Evolutionary conservation across 805 yeast species (phyloP).

Genomic region (Sporopachydermia lactativora): DNA sequence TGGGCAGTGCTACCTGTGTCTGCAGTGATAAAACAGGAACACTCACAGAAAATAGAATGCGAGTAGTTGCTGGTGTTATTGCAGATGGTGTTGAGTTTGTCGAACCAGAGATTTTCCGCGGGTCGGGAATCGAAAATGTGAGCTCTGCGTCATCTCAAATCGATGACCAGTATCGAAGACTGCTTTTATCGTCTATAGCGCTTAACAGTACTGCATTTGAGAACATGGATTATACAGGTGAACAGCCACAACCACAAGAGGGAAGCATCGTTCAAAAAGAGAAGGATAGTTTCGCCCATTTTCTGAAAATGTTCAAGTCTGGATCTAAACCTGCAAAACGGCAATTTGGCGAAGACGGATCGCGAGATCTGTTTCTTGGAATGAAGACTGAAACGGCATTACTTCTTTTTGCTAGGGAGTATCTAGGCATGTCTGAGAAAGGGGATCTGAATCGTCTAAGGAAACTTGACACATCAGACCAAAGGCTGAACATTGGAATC

Average conservation of each 20-base stretch:
- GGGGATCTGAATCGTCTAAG: slow-evolving; percentile 35
- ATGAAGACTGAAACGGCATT: slow-evolving; percentile 92
- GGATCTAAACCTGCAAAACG: no score
- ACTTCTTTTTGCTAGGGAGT: slow-evolving; percentile 47
- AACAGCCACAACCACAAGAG: no score
- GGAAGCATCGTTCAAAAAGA: no score
- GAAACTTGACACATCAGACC: slow-evolving; percentile 15
- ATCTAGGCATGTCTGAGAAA: slow-evolving; percentile 31
- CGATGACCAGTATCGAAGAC: no score
- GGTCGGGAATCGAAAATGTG: neutral
- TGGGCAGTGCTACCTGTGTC: slow-evolving; percentile 97
- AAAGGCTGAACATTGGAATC: slow-evolving; percentile 15
- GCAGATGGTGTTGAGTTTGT: slow-evolving; percentile 39
- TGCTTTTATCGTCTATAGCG: slow-evolving; percentile 42
- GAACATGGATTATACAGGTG: slow-evolving; percentile 28
- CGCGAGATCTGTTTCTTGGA: slow-evolving; percentile 58
- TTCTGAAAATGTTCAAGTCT: no score
- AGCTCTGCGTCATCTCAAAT: neutral
- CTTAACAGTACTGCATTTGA: slow-evolving; percentile 89
- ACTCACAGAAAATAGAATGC: slow-evolving; percentile 85
- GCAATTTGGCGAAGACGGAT: neutral
- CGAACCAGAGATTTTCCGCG: slow-evolving; percentile 6
- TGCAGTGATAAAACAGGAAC: slow-evolving; percentile 99
- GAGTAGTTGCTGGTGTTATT: slow-evolving; percentile 65
- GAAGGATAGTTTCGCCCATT: no score